phyloP scores from a whole-genome alignment of 2,329 filamentous ascomycete species.

The Arthrocladium fulminans region DNA sequence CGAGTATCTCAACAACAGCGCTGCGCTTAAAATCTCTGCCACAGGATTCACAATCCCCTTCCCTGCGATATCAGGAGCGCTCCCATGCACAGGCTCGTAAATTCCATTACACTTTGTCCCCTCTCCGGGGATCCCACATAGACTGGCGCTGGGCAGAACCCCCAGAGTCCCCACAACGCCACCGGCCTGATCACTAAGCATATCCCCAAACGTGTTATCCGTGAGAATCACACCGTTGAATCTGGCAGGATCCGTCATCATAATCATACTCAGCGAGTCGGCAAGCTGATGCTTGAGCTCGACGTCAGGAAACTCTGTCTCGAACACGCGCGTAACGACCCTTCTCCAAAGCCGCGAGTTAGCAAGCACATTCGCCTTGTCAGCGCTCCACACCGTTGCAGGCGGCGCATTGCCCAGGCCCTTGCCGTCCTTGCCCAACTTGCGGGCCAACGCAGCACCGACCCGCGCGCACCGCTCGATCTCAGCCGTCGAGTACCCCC shows the following conservation, averaged over 20 bases:
- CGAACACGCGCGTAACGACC: constrained; percentile 27
- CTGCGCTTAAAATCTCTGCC: constrained; percentile 84
- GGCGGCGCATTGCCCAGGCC: constrained; percentile 14
- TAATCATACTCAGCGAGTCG: constrained; percentile 98
- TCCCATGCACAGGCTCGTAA: constrained; percentile 98
- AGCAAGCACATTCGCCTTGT: constrained; percentile 48
- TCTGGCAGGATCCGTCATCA: constrained; percentile 86
- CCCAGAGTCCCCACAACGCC: constrained; percentile 96
- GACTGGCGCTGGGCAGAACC: constrained; percentile 90
- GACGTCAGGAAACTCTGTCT: constrained; percentile 85
- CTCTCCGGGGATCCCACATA: constrained; percentile 89
- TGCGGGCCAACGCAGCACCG: constrained; percentile 38
- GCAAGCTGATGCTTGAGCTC: constrained; percentile 96
- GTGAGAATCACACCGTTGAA: constrained; percentile 90
- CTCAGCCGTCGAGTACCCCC: constrained; percentile 39
- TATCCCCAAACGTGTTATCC: constrained; percentile 98
- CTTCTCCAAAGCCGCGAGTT: constrained; percentile 43
- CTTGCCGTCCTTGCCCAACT: constrained; percentile 18
- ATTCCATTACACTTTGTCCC: constrained; percentile 57
- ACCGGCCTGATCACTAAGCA: constrained; percentile 98
- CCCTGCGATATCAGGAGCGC: constrained; percentile 91
- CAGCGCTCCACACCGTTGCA: constrained; percentile 39
- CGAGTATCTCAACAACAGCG: constrained; percentile 96
- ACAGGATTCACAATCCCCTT: constrained; percentile 96
- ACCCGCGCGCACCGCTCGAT: constrained; percentile 42